Percentiles rank a stretch among this genome's conserved stretches.
Conservation (phyloP, 805 yeast species). For the Candida pseudofarinosa region DNA sequence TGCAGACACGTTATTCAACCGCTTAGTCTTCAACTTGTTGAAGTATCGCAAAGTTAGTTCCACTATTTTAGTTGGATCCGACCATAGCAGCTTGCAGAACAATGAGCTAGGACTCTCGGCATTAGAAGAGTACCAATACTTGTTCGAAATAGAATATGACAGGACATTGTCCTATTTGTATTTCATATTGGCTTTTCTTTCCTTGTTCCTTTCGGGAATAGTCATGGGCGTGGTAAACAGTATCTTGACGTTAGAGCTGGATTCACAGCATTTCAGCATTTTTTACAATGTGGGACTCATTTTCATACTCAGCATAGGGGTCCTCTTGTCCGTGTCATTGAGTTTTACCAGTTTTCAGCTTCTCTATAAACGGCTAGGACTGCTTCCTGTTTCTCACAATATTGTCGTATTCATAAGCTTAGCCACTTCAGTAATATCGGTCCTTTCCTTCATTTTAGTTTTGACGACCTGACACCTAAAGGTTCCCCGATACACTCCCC, state of each 20-base stretch:
- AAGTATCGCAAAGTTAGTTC: not conserved
- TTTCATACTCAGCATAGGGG: conserved; percentile 27
- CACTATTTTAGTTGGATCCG: conserved; percentile 9
- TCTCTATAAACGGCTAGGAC: conserved; percentile 25
- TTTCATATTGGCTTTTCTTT: conserved; percentile 31
- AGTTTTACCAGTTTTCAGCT: conserved; percentile 34
- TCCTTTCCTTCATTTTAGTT: not conserved
- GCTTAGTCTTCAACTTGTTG: conserved; percentile 12
- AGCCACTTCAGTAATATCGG: not conserved
- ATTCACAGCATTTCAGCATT: conserved; percentile 20
- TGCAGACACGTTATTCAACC: conserved; percentile 12
- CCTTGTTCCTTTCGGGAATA: conserved; percentile 35
- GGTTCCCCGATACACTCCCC: too few species aligned
- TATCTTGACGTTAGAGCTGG: conserved; percentile 19
- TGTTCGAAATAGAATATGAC: conserved; percentile 33
- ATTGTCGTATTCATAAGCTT: not conserved
- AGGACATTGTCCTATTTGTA: conserved; percentile 32
- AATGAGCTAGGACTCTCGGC: conserved; percentile 11
- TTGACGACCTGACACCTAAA: not conserved
- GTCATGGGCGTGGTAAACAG: conserved; percentile 37
- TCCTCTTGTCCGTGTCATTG: conserved; percentile 27
- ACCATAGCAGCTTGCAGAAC: not conserved
- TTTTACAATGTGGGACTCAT: conserved; percentile 31
- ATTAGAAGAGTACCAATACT: conserved; percentile 19
- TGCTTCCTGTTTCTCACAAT: conserved; percentile 16